A percentile compares a stretch with the other conserved stretches of the same genome.
Evolutionary conservation across 768 basidiomycete genomes (phyloP).

Genomic region (Austroboletus eburneus): DNA sequence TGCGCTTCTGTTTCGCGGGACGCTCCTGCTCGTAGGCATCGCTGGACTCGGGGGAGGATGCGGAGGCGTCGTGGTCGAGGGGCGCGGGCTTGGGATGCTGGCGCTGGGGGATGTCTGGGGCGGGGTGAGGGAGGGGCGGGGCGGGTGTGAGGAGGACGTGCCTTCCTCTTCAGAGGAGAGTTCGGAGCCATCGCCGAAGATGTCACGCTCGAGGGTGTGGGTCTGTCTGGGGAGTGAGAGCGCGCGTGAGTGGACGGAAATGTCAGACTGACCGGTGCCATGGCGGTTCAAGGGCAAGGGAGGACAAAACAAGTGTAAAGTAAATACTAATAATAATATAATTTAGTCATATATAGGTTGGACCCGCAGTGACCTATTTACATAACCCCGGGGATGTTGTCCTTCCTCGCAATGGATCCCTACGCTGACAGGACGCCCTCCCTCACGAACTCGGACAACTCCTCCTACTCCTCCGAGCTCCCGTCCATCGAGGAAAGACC

Average conservation of each 20-base stretch:
- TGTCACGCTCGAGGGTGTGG: constrained; percentile 56
- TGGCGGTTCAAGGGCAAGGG: constrained; percentile 3
- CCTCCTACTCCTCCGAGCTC: constrained; percentile 17
- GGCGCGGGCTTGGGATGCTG: constrained; percentile 31
- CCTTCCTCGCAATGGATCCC: constrained; percentile 23
- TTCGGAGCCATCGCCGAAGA: constrained; percentile 85
- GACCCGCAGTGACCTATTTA: neutral
- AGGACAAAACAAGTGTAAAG: constrained; percentile 13
- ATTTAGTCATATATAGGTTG: neutral
- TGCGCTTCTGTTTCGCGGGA: constrained; percentile 23
- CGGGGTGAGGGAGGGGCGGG: neutral
- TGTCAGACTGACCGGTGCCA: constrained; percentile 11
- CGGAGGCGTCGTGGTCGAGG: constrained; percentile 33
- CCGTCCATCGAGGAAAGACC: constrained; percentile 16
- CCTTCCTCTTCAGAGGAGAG: constrained; percentile 73
- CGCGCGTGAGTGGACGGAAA: too few species aligned
- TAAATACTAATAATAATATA: neutral
- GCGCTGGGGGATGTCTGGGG: constrained; percentile 41
- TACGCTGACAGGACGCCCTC: constrained; percentile 25
- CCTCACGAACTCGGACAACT: constrained; percentile 25
- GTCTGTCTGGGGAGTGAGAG: neutral
- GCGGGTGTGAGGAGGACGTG: constrained; percentile 3
- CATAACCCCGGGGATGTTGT: constrained; percentile 3
- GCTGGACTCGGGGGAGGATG: constrained; percentile 39
- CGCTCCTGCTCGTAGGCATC: constrained; percentile 51